Evolutionary conservation across 495 filamentous ascomycete genomes (phyloP), one percentile per base, ranked within the genome.

Genomic region (Articulospora tetracladia): DNA sequence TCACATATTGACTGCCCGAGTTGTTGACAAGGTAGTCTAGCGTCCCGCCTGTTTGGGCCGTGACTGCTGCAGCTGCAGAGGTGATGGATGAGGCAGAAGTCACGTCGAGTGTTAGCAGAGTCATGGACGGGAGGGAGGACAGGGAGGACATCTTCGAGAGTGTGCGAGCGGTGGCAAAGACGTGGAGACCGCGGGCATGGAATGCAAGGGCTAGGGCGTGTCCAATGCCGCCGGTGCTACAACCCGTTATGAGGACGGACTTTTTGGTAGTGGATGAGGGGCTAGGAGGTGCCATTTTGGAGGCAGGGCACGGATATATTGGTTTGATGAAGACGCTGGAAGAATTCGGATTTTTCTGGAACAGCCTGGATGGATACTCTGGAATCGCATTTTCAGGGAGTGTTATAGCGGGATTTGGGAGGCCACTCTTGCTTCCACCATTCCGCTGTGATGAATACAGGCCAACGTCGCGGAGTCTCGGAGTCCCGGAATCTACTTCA

Each of bases 111-210:
- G 32, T 26, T 10, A 78, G 66, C n/a, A 65, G 64, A 19, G 73
- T 68, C 28, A 76, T 67, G 24, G 67, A 69, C 27, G 69, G 59
- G 7, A 63, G 48, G 22, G 48, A 51, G 11, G 52, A 36, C 19
- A 75, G 65, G 28, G 67, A 27, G 10, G 61, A 49, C 67, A 82
- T 72, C 52, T 77, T 82, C 20, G 64, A 54, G 3, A 68, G 56
- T 55, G 76, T 67, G 47, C 83, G 80, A 3, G 77, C 75, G 22
- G 83, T 82, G 17, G 85, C 84, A 61, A 83, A 83, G 47, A 87
- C 83, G 15, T 74, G 76, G 58, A 71, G 76, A 17, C 80, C 82
- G 22, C 65, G 68, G 1, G 58, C 55, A 23, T 77, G 74, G 67
- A 85, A 85, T 27, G 72, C 73, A 3, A 65, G 64, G 3, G 83